These are phyloP conservation scores for Chrysoporthe deuterocubensis DNA, from an alignment of 2,329 filamentous ascomycete genomes.

Conservation along the genomic window DNA sequence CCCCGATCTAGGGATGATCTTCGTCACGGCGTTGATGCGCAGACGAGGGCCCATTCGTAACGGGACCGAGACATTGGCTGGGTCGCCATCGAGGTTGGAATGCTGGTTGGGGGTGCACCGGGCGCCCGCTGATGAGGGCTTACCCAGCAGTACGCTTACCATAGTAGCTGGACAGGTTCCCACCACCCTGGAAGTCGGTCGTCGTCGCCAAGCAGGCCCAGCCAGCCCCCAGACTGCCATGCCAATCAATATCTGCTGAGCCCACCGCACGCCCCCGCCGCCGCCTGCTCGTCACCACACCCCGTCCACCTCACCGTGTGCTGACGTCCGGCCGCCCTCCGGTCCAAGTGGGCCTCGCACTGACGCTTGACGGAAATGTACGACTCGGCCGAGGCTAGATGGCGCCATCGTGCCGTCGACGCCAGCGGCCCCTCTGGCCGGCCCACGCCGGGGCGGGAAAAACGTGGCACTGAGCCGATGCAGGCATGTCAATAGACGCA, in stretches of 20 bases:
- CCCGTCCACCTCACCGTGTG: background rate
- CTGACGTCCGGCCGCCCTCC: background rate
- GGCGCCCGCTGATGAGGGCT: no score
- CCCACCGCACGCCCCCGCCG: background rate
- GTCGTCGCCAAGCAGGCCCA: no score
- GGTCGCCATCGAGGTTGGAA: background rate
- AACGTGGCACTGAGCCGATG: background rate
- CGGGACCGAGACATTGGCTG: background rate
- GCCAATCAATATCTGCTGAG: no score
- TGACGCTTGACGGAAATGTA: background rate
- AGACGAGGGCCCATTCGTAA: background rate
- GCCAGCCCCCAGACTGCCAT: no score
- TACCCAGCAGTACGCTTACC: no score
- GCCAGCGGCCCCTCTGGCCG: background rate
- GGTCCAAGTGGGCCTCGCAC: slow-evolving; percentile 2
- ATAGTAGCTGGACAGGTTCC: no score
- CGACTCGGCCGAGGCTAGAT: slow-evolving; percentile 4
- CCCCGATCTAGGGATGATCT: background rate
- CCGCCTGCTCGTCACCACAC: background rate
- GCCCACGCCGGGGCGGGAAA: background rate
- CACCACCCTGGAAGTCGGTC: no score
- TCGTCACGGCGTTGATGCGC: background rate
- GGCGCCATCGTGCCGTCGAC: background rate
- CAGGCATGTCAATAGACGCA: background rate
- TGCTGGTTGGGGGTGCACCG: background rate